These are phyloP conservation scores for Rhodosporidiobolus sp. DNA, from an alignment of 768 basidiomycete genomes.

Conservation along the genomic window DNA sequence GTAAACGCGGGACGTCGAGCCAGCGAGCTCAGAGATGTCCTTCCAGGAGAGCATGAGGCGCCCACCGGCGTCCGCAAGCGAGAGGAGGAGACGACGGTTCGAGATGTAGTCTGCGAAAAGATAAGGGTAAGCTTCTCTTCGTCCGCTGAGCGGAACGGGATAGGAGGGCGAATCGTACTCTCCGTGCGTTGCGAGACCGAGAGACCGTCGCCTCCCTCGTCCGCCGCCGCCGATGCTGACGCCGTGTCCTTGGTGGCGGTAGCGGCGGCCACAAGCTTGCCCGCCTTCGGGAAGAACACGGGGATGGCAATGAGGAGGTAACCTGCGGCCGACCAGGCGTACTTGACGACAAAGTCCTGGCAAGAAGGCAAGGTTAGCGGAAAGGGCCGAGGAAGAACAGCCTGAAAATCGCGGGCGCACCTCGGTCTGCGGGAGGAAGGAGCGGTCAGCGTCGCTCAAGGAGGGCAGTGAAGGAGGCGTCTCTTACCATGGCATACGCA, in stretches of 20 bases:
- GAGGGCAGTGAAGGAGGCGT: neutral
- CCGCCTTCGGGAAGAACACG: slow-evolving; percentile 57
- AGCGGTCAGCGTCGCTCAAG: neutral
- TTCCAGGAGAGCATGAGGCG: slow-evolving; percentile 96
- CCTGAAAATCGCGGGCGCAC: too few species aligned
- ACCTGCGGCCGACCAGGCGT: slow-evolving; percentile 79
- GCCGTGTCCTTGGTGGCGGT: neutral
- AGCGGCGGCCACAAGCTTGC: slow-evolving; percentile 3
- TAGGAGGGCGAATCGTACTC: slow-evolving; percentile 47
- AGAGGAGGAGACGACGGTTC: slow-evolving; percentile 81
- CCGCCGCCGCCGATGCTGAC: neutral
- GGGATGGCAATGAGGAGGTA: slow-evolving; percentile 90
- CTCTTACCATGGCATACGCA: slow-evolving; percentile 70
- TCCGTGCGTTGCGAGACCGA: slow-evolving; percentile 58
- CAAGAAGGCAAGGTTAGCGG: too few species aligned
- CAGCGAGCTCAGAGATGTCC: slow-evolving; percentile 89
- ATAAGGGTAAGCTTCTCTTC: neutral
- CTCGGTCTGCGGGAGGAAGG: slow-evolving; percentile 54
- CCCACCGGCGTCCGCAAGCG: slow-evolving; percentile 94
- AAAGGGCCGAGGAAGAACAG: too few species aligned
- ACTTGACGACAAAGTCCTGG: slow-evolving; percentile 92
- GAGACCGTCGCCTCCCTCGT: slow-evolving; percentile 4
- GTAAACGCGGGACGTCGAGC: slow-evolving; percentile 85
- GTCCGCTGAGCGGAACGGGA: neutral
- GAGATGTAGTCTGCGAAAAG: slow-evolving; percentile 72